Percentiles rank a stretch among this genome's conserved stretches.
phyloP scores from a whole-genome alignment of 495 filamentous ascomycete genomes.

The Penicillium macrosclerotiorum region DNA sequence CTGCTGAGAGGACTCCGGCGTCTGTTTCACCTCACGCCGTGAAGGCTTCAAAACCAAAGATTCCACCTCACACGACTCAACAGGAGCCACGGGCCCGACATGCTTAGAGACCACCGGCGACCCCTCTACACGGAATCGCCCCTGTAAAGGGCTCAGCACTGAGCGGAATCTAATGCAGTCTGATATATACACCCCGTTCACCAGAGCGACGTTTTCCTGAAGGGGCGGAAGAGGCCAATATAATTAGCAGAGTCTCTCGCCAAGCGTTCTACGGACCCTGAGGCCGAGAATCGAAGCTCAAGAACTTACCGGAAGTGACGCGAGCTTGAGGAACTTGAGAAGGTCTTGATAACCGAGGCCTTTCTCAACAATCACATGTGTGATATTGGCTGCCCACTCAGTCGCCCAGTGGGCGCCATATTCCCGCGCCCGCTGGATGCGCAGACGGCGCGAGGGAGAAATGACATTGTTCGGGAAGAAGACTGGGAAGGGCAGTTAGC shows the following conservation, averaged over 20 bases:
- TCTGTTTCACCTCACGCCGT: slow-evolving; percentile 13
- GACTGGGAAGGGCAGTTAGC: slow-evolving; percentile 35
- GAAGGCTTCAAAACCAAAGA: slow-evolving; percentile 32
- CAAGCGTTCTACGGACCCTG: no score
- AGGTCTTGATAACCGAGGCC: slow-evolving; percentile 63
- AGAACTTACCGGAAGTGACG: slow-evolving; percentile 46
- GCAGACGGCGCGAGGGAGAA: slow-evolving; percentile 59
- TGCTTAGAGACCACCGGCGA: slow-evolving; percentile 11
- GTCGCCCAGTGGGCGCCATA: slow-evolving; percentile 68
- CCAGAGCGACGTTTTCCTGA: slow-evolving; percentile 53
- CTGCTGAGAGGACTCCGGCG: slow-evolving; percentile 16
- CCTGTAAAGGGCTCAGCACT: slow-evolving; percentile 57
- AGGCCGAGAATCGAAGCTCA: slow-evolving; percentile 9
- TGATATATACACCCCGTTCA: slow-evolving; percentile 75
- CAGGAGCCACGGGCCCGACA: background rate
- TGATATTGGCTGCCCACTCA: slow-evolving; percentile 53
- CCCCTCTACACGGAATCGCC: slow-evolving; percentile 58
- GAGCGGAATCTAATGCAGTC: slow-evolving; percentile 68
- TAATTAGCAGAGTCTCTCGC: no score
- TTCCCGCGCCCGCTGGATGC: slow-evolving; percentile 72
- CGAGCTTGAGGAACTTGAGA: slow-evolving; percentile 54
- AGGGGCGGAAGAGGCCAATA: no score
- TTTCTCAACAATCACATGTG: slow-evolving; percentile 81
- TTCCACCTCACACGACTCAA: slow-evolving; percentile 1
- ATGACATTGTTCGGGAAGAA: slow-evolving; percentile 83